A percentile compares a stretch with the other conserved stretches of the same genome.
phyloP scores from a whole-genome alignment of 129 eudicot genomes.

The Rutidosis leptorrhynchoides region DNA sequence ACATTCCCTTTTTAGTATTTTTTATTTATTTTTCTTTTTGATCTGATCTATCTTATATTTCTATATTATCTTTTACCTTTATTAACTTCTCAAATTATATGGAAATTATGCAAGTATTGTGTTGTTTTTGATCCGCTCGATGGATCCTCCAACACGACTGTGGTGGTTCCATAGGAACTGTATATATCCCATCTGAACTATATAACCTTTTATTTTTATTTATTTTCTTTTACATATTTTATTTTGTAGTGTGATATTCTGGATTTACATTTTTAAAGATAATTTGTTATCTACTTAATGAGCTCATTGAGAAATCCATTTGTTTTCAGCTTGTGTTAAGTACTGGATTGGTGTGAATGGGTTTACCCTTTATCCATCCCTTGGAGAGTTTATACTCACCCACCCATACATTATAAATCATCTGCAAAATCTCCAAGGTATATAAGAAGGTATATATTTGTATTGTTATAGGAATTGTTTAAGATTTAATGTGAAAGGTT shows the following conservation, averaged over 20 bases:
- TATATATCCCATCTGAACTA: constrained; percentile 21
- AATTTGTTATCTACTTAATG: background rate
- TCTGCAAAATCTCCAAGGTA: constrained; percentile 88
- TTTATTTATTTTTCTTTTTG: background rate
- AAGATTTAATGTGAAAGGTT: background rate
- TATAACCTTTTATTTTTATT: background rate
- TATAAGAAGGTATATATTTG: constrained; percentile 67
- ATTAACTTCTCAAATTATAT: constrained; percentile 1
- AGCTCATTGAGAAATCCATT: constrained; percentile 9
- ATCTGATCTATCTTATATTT: background rate
- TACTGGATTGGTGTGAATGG: constrained; percentile 96
- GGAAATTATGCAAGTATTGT: constrained; percentile 57
- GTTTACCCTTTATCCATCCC: constrained; percentile 95
- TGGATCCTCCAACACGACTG: constrained; percentile 99
- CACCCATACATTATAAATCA: constrained; percentile 90
- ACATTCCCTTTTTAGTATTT: too few relatives aligned
- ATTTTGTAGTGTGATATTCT: constrained; percentile 45
- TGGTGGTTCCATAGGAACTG: constrained; percentile 98
- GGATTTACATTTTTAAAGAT: constrained; percentile 75
- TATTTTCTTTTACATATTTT: constrained; percentile 13
- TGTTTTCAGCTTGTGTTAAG: constrained; percentile 77
- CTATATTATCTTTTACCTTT: too few relatives aligned
- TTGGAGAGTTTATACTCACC: constrained; percentile 95
- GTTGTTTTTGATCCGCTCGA: constrained; percentile 95
- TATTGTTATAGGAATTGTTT: background rate